These are phyloP conservation scores for Ganoderma multipileum DNA, from an alignment of 1,284 basidiomycete species.

Conservation along the genomic window DNA sequence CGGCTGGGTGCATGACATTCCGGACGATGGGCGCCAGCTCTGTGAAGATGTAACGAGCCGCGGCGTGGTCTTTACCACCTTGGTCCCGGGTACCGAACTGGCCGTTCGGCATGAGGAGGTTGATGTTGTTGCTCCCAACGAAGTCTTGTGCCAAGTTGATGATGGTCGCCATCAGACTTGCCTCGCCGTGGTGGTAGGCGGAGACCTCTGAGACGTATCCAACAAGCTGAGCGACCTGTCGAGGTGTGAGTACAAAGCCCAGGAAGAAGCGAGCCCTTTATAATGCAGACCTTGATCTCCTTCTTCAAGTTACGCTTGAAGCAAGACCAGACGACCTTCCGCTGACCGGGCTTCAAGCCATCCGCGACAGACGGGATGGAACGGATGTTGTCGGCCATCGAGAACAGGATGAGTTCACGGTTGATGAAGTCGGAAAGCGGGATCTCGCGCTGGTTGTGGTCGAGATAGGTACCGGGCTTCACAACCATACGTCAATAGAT, in stretches of 20 bases:
- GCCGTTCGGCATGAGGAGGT: conserved; percentile 89
- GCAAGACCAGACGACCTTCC: conserved; percentile 95
- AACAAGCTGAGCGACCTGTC: conserved; percentile 89
- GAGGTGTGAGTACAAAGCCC: background rate
- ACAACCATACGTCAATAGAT: conserved; percentile 13
- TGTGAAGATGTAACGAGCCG: conserved; percentile 97
- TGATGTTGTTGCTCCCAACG: conserved; percentile 97
- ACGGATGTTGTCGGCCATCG: conserved; percentile 98
- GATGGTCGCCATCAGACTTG: conserved; percentile 88
- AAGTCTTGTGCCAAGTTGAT: conserved; percentile 94
- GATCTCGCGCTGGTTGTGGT: conserved; percentile 90
- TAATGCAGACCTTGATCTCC: conserved; percentile 80
- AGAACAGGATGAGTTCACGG: conserved; percentile 97
- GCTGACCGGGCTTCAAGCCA: conserved; percentile 98
- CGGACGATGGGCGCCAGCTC: conserved; percentile 82
- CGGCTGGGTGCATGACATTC: conserved; percentile 81
- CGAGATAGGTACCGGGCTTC: conserved; percentile 93
- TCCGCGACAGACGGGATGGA: conserved; percentile 95
- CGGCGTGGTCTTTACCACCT: conserved; percentile 96
- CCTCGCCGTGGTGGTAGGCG: conserved; percentile 97
- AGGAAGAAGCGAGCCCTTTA: background rate
- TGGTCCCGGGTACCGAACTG: conserved; percentile 95
- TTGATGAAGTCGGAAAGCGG: conserved; percentile 97
- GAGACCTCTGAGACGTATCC: conserved; percentile 96
- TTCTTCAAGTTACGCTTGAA: conserved; percentile 94